Conservation (phyloP, 1,139 yeast species). For the Pichia norvegensis region DNA sequence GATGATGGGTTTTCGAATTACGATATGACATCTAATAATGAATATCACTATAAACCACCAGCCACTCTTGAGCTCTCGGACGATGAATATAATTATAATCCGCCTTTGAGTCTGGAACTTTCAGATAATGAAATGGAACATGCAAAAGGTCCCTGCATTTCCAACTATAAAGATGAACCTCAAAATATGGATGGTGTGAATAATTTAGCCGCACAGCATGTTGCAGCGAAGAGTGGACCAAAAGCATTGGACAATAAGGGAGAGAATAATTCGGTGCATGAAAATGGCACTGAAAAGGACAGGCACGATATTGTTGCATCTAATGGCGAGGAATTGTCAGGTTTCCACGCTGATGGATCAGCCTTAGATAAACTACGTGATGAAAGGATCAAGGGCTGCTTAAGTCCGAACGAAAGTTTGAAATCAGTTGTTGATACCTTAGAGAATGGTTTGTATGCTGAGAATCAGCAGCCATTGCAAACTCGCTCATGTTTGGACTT, state of each 20-base stretch:
- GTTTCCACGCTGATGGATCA: too few species aligned
- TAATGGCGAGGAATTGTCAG: not conserved
- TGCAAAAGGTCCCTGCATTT: not conserved
- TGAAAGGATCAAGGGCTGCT: not conserved
- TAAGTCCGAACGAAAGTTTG: not conserved
- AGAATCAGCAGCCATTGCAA: not conserved
- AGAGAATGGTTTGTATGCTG: not conserved
- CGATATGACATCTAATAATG: not conserved
- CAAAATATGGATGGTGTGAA: not conserved
- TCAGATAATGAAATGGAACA: not conserved
- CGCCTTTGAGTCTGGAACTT: not conserved
- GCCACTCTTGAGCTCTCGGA: constrained; percentile 1
- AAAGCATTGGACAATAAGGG: not conserved
- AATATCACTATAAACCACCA: not conserved
- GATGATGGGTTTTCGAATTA: not conserved
- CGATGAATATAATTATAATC: not conserved
- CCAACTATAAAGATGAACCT: not conserved
- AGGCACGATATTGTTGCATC: not conserved
- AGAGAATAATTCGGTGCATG: not conserved
- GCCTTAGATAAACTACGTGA: not conserved
- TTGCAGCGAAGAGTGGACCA: not conserved
- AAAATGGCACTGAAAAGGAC: not conserved
- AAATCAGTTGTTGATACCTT: not conserved
- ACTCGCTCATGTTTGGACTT: not conserved
- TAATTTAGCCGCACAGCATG: not conserved